Evolutionary conservation across 805 yeast species (phyloP), one percentile per base, ranked within the genome.

Genomic region (Candida schatavii): DNA sequence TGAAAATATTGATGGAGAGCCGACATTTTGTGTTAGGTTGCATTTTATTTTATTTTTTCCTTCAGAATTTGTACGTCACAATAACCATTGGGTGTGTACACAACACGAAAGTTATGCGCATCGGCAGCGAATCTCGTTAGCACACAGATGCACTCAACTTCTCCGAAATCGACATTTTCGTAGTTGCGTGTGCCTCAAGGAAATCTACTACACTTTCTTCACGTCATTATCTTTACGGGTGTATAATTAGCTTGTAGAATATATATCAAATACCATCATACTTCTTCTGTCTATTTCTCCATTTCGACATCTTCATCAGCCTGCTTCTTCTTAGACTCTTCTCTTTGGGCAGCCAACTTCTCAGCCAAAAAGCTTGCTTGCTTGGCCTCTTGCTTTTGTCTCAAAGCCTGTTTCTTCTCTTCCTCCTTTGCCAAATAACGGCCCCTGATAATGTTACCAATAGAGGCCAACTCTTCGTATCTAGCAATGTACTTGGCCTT

Each of bases 401-500:
- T 83, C 59, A 76, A 69, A 57, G 93, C 88, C 72, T 89, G 95
- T 70, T 84, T 85, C 77, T 87, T 86, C 72, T 93, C 97, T 75
- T 93, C 96, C 68, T 90, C 88, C 72, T 91, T 88, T 49, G 90
- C 87, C 56, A 84, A 72, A 76, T 88, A 93, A 75, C 99, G 84
- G 59, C 97, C 98, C 74, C 83, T 86, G 71, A 93, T 88, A 54
- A 93, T 74, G 78, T 93, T 91, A 68, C 99, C 99, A 55, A 83
- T 75, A 33, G 96, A 79, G 35, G 97, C 95, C 61, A 93, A 82
- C 71, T 93, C 99, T 74, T 93, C 98, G 72, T 89, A 89, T 72
- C 87, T 90, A 61, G 99, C 98, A 70, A 95, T 83, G 78, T 91
- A 93, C 67, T 85, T 88, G 57, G 93, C 99, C 81, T 93, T 90